A percentile compares a stretch with the other conserved stretches of the same genome.
Conservation (phyloP, 2,329 filamentous ascomycete species). For the Phyllosticta capitalensis region DNA sequence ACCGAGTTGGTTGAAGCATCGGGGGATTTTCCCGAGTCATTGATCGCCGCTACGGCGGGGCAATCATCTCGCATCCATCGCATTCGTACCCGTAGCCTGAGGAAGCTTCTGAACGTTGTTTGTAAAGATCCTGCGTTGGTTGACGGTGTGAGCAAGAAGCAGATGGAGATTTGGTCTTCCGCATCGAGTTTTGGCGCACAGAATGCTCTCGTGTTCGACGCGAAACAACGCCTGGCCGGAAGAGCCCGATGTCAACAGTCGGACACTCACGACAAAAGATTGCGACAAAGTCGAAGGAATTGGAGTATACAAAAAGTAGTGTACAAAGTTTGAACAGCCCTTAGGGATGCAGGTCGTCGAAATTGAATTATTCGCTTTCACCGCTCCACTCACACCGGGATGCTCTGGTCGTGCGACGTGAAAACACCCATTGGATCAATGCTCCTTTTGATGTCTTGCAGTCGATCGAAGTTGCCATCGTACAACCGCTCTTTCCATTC, state of each 20-base stretch:
- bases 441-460: conserved; percentile 15
- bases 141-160: too few relatives aligned
- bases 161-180: too few relatives aligned
- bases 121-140: too few relatives aligned
- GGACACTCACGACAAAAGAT: background rate
- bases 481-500: conserved; percentile 17
- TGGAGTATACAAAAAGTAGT: background rate
- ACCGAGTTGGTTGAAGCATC: background rate
- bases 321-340: background rate
- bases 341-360: background rate
- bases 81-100: background rate
- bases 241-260: too few relatives aligned
- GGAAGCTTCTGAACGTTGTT: too few relatives aligned
- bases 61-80: background rate
- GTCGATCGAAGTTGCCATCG: conserved; percentile 14
- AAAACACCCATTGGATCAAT: conserved; percentile 14
- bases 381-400: background rate
- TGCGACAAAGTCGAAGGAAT: background rate
- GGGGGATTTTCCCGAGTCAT: background rate
- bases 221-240: too few relatives aligned
- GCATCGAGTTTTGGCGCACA: too few relatives aligned
- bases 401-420: conserved; percentile 14
- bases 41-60: background rate
- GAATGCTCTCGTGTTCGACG: too few relatives aligned
- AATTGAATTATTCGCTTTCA: background rate